Evolutionary conservation across 75 land plant genomes (phyloP), one percentile per base, ranked within the genome.

Genomic region (Gnetum montanum): DNA sequence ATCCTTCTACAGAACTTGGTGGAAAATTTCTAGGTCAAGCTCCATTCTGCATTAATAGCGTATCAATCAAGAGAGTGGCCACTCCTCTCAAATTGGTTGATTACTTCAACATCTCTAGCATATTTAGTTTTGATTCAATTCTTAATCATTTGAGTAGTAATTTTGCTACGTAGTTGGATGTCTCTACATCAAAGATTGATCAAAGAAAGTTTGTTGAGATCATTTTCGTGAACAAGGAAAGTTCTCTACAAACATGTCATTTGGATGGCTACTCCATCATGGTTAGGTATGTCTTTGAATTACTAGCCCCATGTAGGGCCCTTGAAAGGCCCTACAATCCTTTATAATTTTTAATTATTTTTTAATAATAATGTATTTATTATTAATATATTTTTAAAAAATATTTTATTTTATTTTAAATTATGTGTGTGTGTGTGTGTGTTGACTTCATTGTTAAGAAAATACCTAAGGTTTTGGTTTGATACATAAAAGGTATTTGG

Each of bases 261-360:
- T 29, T 87, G 11, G 76, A 83, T 58, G 92, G 92, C 8, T 87
- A 62, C 43, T 73, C 70, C 6, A 83, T 87, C 63, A 84, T 80
- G 8, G 92, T 87, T 49, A 88, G 84, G 92, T 86, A 76, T 27
- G 70, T 4, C 16, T 10, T 35, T 1, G 0, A 3, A 0, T 3
- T 4, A 10, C 4, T 4, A 10, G 15, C 24, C 5, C 24, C 5
- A 24, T 25, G 12, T 54, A 22, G n/a, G n/a, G n/a, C n/a, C n/a
- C n/a, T n/a, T n/a, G n/a, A n/a, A n/a, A n/a, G n/a, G n/a, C n/a
- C n/a, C n/a, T n/a, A n/a, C n/a, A n/a, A n/a, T n/a, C n/a, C n/a
- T n/a, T n/a, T n/a, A n/a, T n/a, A n/a, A n/a, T n/a, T n/a, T n/a
- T n/a, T n/a, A n/a, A n/a, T n/a, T n/a, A n/a, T n/a, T n/a, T n/a